Percentiles rank a stretch among this genome's conserved stretches.
Conservation (phyloP, 352 stramenopile genomes). For the Blastocystis hominis region DNA sequence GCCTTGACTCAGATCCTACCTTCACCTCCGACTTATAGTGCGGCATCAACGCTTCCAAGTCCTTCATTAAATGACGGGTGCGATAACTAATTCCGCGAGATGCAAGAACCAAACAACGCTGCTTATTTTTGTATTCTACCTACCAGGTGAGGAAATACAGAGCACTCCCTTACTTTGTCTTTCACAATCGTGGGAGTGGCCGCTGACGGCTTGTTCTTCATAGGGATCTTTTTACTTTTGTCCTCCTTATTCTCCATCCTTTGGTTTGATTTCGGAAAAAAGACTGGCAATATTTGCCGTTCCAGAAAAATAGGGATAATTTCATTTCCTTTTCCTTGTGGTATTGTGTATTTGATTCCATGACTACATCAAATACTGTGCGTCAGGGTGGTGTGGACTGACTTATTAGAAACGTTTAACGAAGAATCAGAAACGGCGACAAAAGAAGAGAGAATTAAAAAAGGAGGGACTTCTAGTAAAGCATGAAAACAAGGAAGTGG, state of each 20-base stretch:
- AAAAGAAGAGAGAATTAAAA: conserved; percentile 47
- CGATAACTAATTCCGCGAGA: conserved; percentile 81
- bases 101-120: conserved; percentile 80
- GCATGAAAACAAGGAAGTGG: background rate
- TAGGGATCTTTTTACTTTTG: background rate
- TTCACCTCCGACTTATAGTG: conserved; percentile 98
- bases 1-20: conserved; percentile 52
- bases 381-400: background rate
- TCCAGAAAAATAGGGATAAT: background rate
- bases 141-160: conserved; percentile 13
- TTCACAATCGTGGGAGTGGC: background rate
- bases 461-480: conserved; percentile 13
- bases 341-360: background rate
- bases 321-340: too few species aligned
- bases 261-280: background rate
- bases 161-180: conserved; percentile 48
- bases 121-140: conserved; percentile 76
- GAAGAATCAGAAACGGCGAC: conserved; percentile 52
- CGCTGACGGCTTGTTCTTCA: background rate
- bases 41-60: conserved; percentile 89
- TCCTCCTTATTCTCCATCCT: background rate
- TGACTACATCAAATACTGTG: background rate
- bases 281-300: background rate
- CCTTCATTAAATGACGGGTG: conserved; percentile 93
- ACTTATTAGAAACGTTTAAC: conserved; percentile 2